Conservation (phyloP, 306 rosid species). For the Urtica urens region DNA sequence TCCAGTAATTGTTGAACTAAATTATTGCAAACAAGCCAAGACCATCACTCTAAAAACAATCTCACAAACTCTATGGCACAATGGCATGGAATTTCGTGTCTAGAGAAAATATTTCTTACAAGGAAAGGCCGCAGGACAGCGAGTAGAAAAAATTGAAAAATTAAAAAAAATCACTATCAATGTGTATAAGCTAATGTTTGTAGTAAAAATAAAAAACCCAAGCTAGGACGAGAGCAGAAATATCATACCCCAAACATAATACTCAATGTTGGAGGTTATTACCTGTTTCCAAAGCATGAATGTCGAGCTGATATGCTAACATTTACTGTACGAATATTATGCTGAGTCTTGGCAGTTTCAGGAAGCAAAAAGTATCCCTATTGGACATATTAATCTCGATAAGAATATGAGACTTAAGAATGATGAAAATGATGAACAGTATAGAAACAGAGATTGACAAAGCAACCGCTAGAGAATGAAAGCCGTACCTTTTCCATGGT, state of each 20-base stretch:
- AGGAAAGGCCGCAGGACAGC: no score
- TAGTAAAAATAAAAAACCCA: no score
- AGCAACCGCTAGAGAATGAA: background rate
- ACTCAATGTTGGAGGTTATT: background rate
- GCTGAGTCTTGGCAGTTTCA: slow-evolving; percentile 78
- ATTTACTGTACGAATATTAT: slow-evolving; percentile 74
- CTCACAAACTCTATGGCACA: no score
- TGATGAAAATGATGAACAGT: background rate
- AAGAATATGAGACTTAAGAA: background rate
- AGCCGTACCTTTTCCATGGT: slow-evolving; percentile 81
- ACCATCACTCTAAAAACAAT: no score
- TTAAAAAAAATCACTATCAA: no score
- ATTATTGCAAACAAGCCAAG: no score
- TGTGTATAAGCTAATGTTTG: no score
- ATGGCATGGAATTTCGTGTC: no score
- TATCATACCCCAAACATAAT: background rate
- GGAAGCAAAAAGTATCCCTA: slow-evolving; percentile 95
- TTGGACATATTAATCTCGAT: slow-evolving; percentile 11
- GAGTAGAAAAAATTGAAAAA: no score
- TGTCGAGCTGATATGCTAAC: slow-evolving; percentile 88
- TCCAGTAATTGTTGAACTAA: no score
- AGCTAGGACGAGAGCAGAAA: no score
- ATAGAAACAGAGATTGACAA: background rate
- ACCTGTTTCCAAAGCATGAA: slow-evolving; percentile 98
- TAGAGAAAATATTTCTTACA: no score